Percentiles rank a stretch among this genome's conserved stretches.
Evolutionary conservation across 768 basidiomycete species (phyloP).

Genomic region (Cystobasidium tubakii): DNA sequence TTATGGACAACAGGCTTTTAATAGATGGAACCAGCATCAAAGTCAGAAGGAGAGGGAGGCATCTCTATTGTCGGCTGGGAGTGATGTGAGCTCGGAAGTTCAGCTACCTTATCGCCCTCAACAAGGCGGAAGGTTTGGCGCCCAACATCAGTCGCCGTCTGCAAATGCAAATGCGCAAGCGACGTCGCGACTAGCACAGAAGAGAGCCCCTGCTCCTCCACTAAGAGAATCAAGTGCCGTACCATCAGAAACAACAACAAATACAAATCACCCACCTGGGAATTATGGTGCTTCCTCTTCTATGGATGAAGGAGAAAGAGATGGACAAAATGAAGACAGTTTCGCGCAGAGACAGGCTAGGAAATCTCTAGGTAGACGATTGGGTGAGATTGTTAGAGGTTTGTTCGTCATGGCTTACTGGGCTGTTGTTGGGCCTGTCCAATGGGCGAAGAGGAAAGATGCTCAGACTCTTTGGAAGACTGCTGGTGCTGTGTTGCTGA

Average conservation of each 20-base stretch:
- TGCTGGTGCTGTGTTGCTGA: conserved; percentile 4
- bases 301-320: not conserved
- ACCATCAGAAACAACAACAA: not conserved
- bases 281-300: conserved; percentile 5
- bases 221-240: conserved; percentile 6
- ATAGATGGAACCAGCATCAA: not conserved
- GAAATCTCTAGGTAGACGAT: conserved; percentile 6
- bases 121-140: not conserved
- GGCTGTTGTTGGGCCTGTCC: not conserved
- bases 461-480: not conserved
- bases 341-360: not conserved
- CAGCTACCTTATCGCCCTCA: not conserved
- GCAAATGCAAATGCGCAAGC: not conserved
- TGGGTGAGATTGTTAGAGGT: conserved; percentile 23
- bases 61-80: not conserved
- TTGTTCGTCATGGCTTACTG: conserved; percentile 13
- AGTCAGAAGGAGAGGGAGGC: not conserved
- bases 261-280: conserved; percentile 3
- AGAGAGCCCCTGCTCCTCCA: conserved; percentile 7
- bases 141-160: not conserved
- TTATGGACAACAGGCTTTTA: not conserved
- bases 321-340: not conserved
- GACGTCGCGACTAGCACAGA: not conserved
- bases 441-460: not conserved
- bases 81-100: not conserved